Evolutionary conservation across 2,329 filamentous ascomycete species (phyloP).

Genomic region (Lasiodiplodia citricola): DNA sequence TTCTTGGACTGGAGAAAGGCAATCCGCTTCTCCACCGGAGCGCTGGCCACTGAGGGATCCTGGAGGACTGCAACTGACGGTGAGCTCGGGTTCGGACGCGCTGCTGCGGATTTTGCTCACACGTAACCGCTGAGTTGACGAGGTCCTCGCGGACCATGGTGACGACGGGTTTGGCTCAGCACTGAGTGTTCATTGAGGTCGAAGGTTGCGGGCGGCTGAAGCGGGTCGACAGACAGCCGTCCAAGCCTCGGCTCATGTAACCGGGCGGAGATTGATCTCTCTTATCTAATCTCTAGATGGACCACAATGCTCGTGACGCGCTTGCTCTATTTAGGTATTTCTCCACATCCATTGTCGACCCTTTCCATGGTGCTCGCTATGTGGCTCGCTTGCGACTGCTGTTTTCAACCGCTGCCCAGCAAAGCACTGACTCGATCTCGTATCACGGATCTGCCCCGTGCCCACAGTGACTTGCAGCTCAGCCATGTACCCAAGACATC

Average conservation of each 20-base stretch:
- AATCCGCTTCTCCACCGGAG: constrained; percentile 89
- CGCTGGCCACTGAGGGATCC: constrained; percentile 87
- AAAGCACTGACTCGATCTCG: background rate
- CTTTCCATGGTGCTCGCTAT: background rate
- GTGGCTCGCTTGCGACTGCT: too few species aligned
- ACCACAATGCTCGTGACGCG: too few species aligned
- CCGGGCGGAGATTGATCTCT: background rate
- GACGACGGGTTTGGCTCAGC: constrained; percentile 28
- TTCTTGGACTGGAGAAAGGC: constrained; percentile 97
- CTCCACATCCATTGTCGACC: too few species aligned
- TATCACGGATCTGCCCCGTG: background rate
- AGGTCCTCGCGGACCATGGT: constrained; percentile 95
- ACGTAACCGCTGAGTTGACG: constrained; percentile 74
- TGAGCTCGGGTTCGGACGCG: constrained; percentile 6
- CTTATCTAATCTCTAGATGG: too few species aligned
- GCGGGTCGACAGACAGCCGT: too few species aligned
- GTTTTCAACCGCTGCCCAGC: background rate
- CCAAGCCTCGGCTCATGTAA: constrained; percentile 4
- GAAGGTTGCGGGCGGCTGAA: background rate
- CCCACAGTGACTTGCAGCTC: constrained; percentile 9
- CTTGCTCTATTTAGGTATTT: too few species aligned
- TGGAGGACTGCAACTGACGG: constrained; percentile 72
- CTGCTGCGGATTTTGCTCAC: constrained; percentile 44
- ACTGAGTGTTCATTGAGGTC: constrained; percentile 13
- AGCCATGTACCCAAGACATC: background rate